Base-by-base conservation (phyloP, 129 eudicot genomes). In the Rutidosis leptorrhynchoides region DNA sequence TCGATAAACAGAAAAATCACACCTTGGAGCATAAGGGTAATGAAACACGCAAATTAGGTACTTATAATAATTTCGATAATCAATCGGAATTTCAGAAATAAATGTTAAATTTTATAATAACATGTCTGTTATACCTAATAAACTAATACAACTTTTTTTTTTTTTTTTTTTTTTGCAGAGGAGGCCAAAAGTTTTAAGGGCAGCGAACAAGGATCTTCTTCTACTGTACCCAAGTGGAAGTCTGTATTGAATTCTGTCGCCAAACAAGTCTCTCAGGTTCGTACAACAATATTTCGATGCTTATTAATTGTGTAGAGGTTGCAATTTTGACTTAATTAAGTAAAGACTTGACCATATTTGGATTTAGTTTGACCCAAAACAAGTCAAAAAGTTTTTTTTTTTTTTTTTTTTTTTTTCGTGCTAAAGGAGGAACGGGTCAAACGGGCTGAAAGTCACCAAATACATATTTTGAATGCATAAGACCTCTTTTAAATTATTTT, bases 201-300 rank as follows among this genome's bases (percentile, higher is more conserved):
- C 62, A 57, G 71, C 17, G 53, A 65, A 43, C 75, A 65, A 37
- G 58, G 64, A 42, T 61, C 88, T 64, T 61, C 88, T 64, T 62
- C 84, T 64, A 75, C 79, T 63, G 79, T 79, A 49, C 74, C 99
- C 30, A 86, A 70, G 81, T 93, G 96, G 96, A 93, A 81, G 74
- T 83, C 95, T 27, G 73, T 93, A 23, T 17, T 89, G 46, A 84
- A 89, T 74, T 83, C 90, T 29, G 83, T 93, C 21, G 90, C 99
- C 46, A 93, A 86, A 67, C 99, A 89, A 52, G 92, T 93, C 27
- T 83, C 95, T 67, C 95, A 93, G 94, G 99, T 92, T 73, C 32
- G 87, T 80, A 26, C 71, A 53, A 45, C 69, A 54, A 52, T 71
- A 9, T 5, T 66, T 33, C 14, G 28, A 48, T 45, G 52, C 52